Base-by-base conservation (phyloP, 2,329 filamentous ascomycete species). In the Monosporascus ibericus region DNA sequence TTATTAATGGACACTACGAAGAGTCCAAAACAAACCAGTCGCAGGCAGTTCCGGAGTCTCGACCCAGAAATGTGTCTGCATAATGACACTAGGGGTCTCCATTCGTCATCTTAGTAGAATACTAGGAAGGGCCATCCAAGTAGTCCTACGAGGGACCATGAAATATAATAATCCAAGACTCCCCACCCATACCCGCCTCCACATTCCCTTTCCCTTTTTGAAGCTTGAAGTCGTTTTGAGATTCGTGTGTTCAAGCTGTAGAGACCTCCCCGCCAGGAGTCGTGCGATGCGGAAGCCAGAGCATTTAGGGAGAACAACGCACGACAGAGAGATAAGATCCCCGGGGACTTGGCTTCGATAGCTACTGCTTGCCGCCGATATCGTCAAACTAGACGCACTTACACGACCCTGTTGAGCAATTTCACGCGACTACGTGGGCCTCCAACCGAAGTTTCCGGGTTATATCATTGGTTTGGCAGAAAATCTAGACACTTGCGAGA, bases 101-200 rank as follows among this genome's bases (percentile, higher is more conserved):
- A 25, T 25, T 46, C 42, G 22, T n/a, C 22, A 17, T 46, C n/a
- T 18, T 17, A 17, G 22, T 46, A 25, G 42, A 20, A 24, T n/a
- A 17, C 25, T 24, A 22, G 14, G 22, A 24, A 46, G 30, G 42
- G 24, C 24, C 17, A 14, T 34, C 20, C 42, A 25, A 17, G n/a
- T 15, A 30, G 42, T 14, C 14, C 25, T 24, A 22, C 22, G 42
- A 46, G 42, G 6, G 25, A 46, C 14, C 17, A 34, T 4, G 40
- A 47, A 49, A 52, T 52, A 52, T 52, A 52, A 49, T 48, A 49
- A 40, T 36, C 39, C 25, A 22, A 17, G 17, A 27, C 27, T 40
- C 51, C 47, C 48, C 51, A 48, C 18, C 18, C 27, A 22, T 58
- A 60, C 56, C 59, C 56, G 58, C 58, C 55, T 61, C 59, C 59